phyloP scores from a whole-genome alignment of 495 filamentous ascomycete genomes.

The Penicillium ucsense region DNA sequence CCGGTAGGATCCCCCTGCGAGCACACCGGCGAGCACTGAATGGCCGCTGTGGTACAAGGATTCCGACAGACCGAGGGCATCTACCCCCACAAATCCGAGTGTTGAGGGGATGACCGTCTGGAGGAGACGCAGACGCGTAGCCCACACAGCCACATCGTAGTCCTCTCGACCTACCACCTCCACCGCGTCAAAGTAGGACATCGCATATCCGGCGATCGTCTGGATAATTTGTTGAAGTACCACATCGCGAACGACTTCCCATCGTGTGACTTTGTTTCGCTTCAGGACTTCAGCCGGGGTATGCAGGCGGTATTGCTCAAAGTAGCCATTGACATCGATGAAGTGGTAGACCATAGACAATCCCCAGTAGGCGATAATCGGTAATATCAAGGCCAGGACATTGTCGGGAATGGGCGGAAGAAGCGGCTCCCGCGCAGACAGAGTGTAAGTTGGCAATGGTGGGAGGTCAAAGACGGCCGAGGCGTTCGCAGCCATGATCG shows the following conservation, averaged over 20 bases:
- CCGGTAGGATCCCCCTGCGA: conserved; percentile 69
- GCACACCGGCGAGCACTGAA: conserved; percentile 53
- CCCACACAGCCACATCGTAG: conserved; percentile 78
- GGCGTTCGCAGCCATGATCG: conserved; percentile 31
- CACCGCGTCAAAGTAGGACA: conserved; percentile 54
- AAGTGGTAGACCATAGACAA: conserved; percentile 80
- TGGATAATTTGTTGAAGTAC: conserved; percentile 85
- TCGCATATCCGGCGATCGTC: conserved; percentile 49
- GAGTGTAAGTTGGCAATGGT: conserved; percentile 65
- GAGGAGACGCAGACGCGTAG: conserved; percentile 58
- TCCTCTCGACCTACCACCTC: conserved; percentile 64
- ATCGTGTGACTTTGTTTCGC: conserved; percentile 75
- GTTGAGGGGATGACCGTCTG: conserved; percentile 58
- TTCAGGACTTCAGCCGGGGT: conserved; percentile 80
- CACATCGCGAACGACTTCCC: conserved; percentile 78
- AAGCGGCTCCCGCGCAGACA: conserved; percentile 57
- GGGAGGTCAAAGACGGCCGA: conserved; percentile 49
- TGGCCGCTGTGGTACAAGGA: conserved; percentile 36
- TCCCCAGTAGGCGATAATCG: conserved; percentile 82
- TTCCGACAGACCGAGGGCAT: conserved; percentile 29
- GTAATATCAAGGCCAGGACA: conserved; percentile 59
- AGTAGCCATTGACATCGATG: conserved; percentile 71
- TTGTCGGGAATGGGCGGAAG: conserved; percentile 73
- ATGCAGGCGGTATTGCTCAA: conserved; percentile 81
- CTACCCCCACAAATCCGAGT: conserved; percentile 34